Evolutionary conservation across 371 early-diverging fungal species (phyloP).

Genomic region (Mortierella sp.): DNA sequence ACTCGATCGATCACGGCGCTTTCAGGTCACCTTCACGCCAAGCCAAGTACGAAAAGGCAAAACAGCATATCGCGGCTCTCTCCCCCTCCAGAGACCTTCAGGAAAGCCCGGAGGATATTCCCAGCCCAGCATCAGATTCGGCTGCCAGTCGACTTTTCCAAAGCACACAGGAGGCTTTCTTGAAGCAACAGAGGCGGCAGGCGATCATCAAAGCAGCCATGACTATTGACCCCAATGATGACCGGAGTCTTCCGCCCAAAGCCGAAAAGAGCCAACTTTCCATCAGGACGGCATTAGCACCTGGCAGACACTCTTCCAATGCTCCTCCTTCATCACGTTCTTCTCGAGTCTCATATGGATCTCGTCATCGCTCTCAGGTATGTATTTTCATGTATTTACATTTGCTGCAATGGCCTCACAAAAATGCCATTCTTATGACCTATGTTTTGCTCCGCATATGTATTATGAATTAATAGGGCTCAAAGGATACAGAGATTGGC

Average conservation of each 20-base stretch:
- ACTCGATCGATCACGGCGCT: conserved; percentile 18
- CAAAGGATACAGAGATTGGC: conserved; percentile 43
- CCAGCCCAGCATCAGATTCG: conserved; percentile 3
- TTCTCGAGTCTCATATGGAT: conserved; percentile 33
- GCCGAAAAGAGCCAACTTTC: background rate
- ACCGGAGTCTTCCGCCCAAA: conserved; percentile 22
- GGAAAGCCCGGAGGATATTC: background rate
- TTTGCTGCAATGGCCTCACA: background rate
- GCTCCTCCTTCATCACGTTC: conserved; percentile 25
- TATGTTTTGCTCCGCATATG: background rate
- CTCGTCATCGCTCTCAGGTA: conserved; percentile 43
- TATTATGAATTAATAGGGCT: conserved; percentile 21
- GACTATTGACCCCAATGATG: conserved; percentile 33
- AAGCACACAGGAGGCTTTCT: conserved; percentile 26
- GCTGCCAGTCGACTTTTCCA: conserved; percentile 5
- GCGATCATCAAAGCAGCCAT: conserved; percentile 29
- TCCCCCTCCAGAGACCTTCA: conserved; percentile 14
- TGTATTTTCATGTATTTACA: background rate
- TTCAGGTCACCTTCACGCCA: conserved; percentile 16
- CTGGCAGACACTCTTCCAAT: conserved; percentile 12
- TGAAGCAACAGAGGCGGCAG: conserved; percentile 18
- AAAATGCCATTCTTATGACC: background rate
- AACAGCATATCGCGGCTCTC: conserved; percentile 27
- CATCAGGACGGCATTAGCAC: conserved; percentile 9
- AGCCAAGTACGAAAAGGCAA: conserved; percentile 29